Evolutionary conservation across 768 basidiomycete species (phyloP).

Genomic region (Suillus brevipes): DNA sequence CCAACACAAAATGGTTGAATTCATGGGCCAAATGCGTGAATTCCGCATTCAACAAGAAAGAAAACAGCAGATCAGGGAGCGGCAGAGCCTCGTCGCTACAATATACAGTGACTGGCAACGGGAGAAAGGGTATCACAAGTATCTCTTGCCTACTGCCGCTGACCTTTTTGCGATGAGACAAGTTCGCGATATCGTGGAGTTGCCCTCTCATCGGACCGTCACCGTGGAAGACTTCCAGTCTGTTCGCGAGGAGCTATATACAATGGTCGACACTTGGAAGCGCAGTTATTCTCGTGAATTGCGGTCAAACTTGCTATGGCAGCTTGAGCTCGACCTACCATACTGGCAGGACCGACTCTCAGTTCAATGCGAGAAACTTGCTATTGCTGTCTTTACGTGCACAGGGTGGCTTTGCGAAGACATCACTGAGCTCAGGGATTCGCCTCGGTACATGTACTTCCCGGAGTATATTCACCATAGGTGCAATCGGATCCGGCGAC

Average conservation of each 20-base stretch:
- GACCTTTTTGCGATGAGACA: neutral
- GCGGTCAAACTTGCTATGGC: slow-evolving; percentile 1
- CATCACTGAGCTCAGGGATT: neutral
- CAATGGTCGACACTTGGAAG: neutral
- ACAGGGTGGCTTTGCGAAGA: neutral
- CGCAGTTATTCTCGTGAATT: slow-evolving; percentile 6
- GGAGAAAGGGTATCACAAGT: neutral
- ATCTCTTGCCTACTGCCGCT: slow-evolving; percentile 3
- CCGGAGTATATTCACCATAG: slow-evolving; percentile 9
- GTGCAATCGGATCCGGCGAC: slow-evolving; percentile 8
- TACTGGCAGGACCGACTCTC: slow-evolving; percentile 15
- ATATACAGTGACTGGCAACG: slow-evolving; percentile 6
- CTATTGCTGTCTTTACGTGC: slow-evolving; percentile 19
- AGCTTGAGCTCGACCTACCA: slow-evolving; percentile 2
- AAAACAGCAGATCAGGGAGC: slow-evolving; percentile 1
- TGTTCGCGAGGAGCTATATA: neutral
- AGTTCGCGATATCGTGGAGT: neutral
- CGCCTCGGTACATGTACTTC: slow-evolving; percentile 22
- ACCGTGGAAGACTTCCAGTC: neutral
- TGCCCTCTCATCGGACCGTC: slow-evolving; percentile 2
- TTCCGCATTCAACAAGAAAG: slow-evolving; percentile 12
- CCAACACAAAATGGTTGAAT: slow-evolving; percentile 10
- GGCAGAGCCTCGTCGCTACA: neutral
- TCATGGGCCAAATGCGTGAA: slow-evolving; percentile 14
- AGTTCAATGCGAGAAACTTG: neutral